Percentiles rank a stretch among this genome's conserved stretches.
Evolutionary conservation across 495 filamentous ascomycete species (phyloP).

Genomic region (Beverwykella pulmonaria): DNA sequence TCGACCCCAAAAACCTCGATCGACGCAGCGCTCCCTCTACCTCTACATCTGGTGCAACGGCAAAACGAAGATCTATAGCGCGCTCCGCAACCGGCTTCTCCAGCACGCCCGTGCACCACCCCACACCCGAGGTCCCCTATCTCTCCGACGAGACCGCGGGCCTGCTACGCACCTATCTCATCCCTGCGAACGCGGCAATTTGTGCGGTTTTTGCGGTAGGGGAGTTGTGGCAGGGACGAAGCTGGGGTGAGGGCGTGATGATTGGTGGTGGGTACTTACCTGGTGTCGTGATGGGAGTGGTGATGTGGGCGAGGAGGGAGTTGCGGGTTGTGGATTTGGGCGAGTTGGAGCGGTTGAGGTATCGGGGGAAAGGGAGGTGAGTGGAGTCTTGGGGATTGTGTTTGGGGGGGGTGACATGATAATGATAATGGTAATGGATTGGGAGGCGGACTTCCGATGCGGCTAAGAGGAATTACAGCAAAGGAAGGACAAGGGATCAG

Average conservation of each 20-base stretch:
- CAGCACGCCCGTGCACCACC: background rate
- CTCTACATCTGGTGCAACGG: background rate
- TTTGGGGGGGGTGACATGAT: background rate
- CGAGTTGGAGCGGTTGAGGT: constrained; percentile 35
- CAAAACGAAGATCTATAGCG: constrained; percentile 15
- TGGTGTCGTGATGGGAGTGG: constrained; percentile 21
- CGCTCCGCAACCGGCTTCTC: constrained; percentile 1
- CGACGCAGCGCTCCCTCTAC: background rate
- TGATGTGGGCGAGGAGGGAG: constrained; percentile 31
- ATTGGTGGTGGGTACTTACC: constrained; percentile 37
- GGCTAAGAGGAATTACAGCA: too few relatives aligned
- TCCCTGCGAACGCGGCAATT: constrained; percentile 9
- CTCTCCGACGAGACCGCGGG: constrained; percentile 7
- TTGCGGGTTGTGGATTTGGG: constrained; percentile 35
- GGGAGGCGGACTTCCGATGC: too few relatives aligned
- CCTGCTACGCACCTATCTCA: constrained; percentile 11
- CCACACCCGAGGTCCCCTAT: constrained; percentile 10
- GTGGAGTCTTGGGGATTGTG: background rate
- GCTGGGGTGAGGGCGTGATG: constrained; percentile 31
- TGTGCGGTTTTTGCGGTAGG: constrained; percentile 6
- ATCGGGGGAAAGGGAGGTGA: constrained; percentile 21
- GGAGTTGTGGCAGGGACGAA: constrained; percentile 14
- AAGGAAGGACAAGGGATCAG: too few relatives aligned
- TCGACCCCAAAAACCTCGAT: constrained; percentile 6
- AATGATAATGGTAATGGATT: background rate